Conservation (phyloP, 2,329 filamentous ascomycete genomes). For the Fusarium torulosum region DNA sequence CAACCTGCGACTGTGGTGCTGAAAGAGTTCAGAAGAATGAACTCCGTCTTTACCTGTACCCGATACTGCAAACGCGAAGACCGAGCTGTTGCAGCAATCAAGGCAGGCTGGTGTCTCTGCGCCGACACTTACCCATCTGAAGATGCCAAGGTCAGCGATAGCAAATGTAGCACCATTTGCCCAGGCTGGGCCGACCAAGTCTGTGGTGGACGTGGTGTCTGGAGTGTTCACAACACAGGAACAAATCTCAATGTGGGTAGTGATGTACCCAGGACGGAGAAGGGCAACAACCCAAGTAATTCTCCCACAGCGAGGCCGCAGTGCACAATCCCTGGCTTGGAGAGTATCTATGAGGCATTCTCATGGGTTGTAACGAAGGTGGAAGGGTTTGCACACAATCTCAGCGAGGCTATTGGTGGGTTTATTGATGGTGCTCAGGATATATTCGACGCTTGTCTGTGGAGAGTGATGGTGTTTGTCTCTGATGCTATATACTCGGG, state of each 20-base stretch:
- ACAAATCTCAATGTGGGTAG: fast-evolving
- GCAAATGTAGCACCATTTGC: not conserved
- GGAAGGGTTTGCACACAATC: not conserved
- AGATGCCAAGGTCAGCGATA: not conserved
- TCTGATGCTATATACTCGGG: not conserved
- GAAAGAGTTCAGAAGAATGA: not conserved
- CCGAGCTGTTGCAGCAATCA: slow-evolving; percentile 1
- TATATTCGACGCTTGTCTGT: slow-evolving; percentile 14
- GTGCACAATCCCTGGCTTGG: not conserved
- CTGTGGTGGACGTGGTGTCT: not conserved
- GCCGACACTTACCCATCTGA: slow-evolving; percentile 6
- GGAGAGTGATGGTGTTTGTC: slow-evolving; percentile 9
- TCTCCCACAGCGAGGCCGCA: not conserved
- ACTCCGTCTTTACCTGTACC: not conserved
- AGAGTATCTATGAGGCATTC: not conserved
- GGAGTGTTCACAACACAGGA: slow-evolving; percentile 12
- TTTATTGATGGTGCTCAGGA: slow-evolving; percentile 14
- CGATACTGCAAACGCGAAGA: not conserved
- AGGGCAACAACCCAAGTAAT: fast-evolving
- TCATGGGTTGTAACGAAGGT: not conserved
- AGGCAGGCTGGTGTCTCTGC: not conserved
- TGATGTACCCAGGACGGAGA: not conserved
- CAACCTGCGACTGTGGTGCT: not conserved
- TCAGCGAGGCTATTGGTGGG: not conserved
- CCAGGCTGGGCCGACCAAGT: not conserved